Evolutionary conservation across 495 filamentous ascomycete genomes (phyloP).

Genomic region (Xylaria intraflava): DNA sequence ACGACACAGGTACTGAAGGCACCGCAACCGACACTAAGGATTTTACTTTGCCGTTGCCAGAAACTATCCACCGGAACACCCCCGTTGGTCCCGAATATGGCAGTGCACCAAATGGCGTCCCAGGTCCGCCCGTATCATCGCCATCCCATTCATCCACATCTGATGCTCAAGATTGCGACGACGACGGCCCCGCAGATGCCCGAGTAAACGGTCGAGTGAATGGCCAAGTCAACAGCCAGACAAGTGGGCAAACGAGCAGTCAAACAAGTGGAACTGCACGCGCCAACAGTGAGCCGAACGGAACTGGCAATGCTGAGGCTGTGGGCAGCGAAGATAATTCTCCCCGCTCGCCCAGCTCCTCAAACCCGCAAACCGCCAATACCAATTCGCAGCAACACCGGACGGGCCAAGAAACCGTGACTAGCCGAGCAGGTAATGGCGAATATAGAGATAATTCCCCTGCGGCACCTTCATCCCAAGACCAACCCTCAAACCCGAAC

Average conservation of each 20-base stretch:
- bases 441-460: background rate
- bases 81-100: background rate
- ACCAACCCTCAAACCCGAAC: background rate
- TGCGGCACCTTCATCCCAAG: background rate
- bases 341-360: background rate
- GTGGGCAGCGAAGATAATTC: background rate
- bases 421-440: background rate
- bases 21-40: slow-evolving; percentile 6
- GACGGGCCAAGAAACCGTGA: background rate
- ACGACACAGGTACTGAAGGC: background rate
- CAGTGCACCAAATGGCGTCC: background rate
- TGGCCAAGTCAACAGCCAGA: background rate
- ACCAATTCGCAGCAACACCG: background rate
- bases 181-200: too few relatives aligned
- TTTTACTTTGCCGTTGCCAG: background rate
- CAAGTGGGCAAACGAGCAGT: background rate
- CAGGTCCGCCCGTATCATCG: background rate
- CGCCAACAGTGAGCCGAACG: background rate
- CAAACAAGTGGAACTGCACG: background rate
- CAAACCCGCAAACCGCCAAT: background rate
- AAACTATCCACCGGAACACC: background rate
- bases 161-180: too few relatives aligned
- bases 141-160: background rate
- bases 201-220: background rate
- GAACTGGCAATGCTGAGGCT: background rate